Evolutionary conservation across 2,329 filamentous ascomycete genomes (phyloP).

Genomic region (Thelonectria olida): DNA sequence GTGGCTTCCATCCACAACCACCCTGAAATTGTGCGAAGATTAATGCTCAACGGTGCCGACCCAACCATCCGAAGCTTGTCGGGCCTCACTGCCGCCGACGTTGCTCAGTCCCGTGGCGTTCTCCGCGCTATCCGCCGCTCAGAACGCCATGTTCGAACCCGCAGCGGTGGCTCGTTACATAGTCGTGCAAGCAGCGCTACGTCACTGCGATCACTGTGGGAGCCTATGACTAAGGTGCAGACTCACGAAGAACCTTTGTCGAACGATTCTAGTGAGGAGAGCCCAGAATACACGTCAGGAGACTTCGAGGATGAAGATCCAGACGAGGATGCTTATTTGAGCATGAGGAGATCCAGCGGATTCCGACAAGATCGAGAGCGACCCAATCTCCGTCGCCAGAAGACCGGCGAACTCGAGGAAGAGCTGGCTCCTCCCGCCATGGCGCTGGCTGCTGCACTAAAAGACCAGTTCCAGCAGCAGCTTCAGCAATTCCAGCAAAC

Average conservation of each 20-base stretch:
- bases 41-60: slow-evolving; percentile 79
- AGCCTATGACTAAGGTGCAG: slow-evolving; percentile 54
- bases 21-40: slow-evolving; percentile 76
- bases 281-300: slow-evolving; percentile 56
- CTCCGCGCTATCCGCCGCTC: slow-evolving; percentile 70
- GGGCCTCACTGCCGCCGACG: slow-evolving; percentile 75
- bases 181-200: slow-evolving; percentile 73
- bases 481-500: slow-evolving; percentile 81
- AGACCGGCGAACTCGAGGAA: slow-evolving; percentile 44
- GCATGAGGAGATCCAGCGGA: slow-evolving; percentile 47
- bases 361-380: slow-evolving; percentile 45
- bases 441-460: slow-evolving; percentile 74
- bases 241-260: slow-evolving; percentile 49
- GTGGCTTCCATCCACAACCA: slow-evolving; percentile 82
- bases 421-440: slow-evolving; percentile 63
- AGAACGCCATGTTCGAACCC: slow-evolving; percentile 70
- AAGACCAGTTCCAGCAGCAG: slow-evolving; percentile 77
- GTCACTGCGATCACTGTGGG: slow-evolving; percentile 75
- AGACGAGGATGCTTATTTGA: slow-evolving; percentile 48
- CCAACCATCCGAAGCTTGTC: slow-evolving; percentile 74
- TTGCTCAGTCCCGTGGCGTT: slow-evolving; percentile 73
- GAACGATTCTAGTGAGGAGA: slow-evolving; percentile 53
- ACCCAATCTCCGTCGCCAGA: slow-evolving; percentile 48
- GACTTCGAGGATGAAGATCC: slow-evolving; percentile 55
- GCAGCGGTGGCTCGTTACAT: slow-evolving; percentile 68